Evolutionary conservation across 345 rosid species (phyloP).

Genomic region (Gossypium ekmanianum): DNA sequence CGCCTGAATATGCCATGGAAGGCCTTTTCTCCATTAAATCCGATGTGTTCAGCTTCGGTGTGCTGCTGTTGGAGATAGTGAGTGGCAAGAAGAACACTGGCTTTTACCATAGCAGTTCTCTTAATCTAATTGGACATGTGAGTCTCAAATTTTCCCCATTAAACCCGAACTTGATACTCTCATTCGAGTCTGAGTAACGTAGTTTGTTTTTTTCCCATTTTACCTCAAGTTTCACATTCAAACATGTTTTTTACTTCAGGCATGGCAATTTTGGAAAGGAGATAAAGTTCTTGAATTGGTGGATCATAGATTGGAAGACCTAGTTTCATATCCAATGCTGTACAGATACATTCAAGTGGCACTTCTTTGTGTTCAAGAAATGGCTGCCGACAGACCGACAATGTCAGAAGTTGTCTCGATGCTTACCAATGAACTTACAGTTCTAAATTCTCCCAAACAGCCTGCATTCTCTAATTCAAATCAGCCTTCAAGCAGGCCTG

Average conservation of each 20-base stretch:
- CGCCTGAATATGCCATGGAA: slow-evolving; percentile 10
- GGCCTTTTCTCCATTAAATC: slow-evolving; percentile 15
- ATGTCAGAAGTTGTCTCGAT: slow-evolving; percentile 27
- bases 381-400: slow-evolving; percentile 25
- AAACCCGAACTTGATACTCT: too few relatives aligned
- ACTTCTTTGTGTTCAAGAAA: slow-evolving; percentile 26
- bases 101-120: slow-evolving; percentile 1
- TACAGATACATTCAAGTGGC: slow-evolving; percentile 16
- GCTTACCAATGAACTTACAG: slow-evolving; percentile 18
- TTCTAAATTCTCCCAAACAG: slow-evolving; percentile 22
- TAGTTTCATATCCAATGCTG: background rate
- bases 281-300: background rate
- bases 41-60: slow-evolving; percentile 19
- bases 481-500: background rate
- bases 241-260: background rate
- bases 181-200: too few relatives aligned
- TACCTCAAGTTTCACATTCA: background rate
- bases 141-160: background rate
- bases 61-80: slow-evolving; percentile 12
- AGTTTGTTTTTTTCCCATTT: background rate
- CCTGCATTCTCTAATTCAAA: slow-evolving; percentile 19
- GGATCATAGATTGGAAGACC: slow-evolving; percentile 7
- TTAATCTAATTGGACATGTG: slow-evolving; percentile 15
- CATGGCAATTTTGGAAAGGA: slow-evolving; percentile 1
- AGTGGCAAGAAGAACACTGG: slow-evolving; percentile 14